Base-by-base conservation (phyloP, 805 yeast genomes). In the Myxozyma sirexii region DNA sequence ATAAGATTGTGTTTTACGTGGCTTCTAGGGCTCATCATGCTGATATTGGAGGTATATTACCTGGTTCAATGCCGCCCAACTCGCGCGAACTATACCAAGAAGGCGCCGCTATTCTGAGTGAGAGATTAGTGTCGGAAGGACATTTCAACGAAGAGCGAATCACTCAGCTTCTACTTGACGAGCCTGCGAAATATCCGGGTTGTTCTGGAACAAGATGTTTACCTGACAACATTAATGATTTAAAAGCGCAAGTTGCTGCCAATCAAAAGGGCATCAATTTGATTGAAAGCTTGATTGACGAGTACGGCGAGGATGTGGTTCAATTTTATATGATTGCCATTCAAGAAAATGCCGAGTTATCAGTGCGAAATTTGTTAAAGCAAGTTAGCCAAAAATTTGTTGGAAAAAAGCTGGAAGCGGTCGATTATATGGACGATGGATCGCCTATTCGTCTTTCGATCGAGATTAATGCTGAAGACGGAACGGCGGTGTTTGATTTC, bases 11-110 rank as follows among this genome's bases (percentile, higher is more conserved):
- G 27, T 92, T 92, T 72, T 92, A 90, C 79, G 91, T 90, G 13
- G 98, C 97, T 0, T 86, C 96, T 0, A 80, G 98, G 65, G 97
- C 97, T 1, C 98, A 92, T 74, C 98, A 93, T 75, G 92, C 97
- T 4, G 98, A 92, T 73, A 92, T 93, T 69, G 97, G 98, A 17
- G 96, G 96, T 13, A 83, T 87, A 59, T 75, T 90, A 37, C 96
- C 97, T 0, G 97, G 97, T 0, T 87, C 96, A 0, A 90, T 92
- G 91, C 97, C 97, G 15, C 96, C 97, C 8, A 85, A 87, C 70
- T 90, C 97, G 1, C 89, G 85, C 68, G 84, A 85, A 60, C 75
- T 93, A 42, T 87, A 84, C 79, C 92, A 92, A 70, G 97, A 92
- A 74, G 98, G 97, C 46, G 97, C 97, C 1, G 83, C 89, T 2